Conservation (phyloP, 192 early-diverging fungal species). For the Backusella parvicylindrica region DNA sequence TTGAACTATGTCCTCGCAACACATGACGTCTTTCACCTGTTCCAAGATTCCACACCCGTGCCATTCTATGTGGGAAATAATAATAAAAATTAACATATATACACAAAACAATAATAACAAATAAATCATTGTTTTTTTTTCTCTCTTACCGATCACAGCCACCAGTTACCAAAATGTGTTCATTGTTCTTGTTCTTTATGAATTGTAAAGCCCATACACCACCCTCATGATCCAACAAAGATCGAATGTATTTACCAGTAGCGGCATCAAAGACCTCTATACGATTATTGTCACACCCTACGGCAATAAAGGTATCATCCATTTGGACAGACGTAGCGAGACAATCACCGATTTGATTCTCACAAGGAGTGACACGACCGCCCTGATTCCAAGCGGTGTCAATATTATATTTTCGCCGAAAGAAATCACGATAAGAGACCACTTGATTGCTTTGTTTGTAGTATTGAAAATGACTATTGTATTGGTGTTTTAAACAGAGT, state of each 20-base stretch:
- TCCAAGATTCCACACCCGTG: constrained; percentile 94
- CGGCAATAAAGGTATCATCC: constrained; percentile 91
- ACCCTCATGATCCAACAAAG: constrained; percentile 82
- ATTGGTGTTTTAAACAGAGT: constrained; percentile 36
- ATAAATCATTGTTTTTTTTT: not conserved
- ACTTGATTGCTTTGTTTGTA: not conserved
- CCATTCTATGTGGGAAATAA: constrained; percentile 41
- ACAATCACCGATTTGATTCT: constrained; percentile 49
- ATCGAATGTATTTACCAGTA: constrained; percentile 66
- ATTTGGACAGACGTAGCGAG: constrained; percentile 96
- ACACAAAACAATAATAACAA: not conserved
- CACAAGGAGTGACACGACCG: constrained; percentile 40
- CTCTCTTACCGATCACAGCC: constrained; percentile 83
- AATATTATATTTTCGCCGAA: constrained; percentile 50
- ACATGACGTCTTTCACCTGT: constrained; percentile 82
- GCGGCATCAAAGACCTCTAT: constrained; percentile 90
- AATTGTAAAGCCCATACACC: constrained; percentile 98
- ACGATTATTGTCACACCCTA: constrained; percentile 90
- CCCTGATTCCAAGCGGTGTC: constrained; percentile 52
- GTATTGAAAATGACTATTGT: constrained; percentile 3
- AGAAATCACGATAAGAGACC: constrained; percentile 49
- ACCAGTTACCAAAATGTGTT: constrained; percentile 86
- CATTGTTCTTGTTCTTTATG: constrained; percentile 33
- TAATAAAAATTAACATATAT: not conserved
- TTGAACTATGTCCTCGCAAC: constrained; percentile 93